Base-by-base conservation (phyloP, 164 flowering plant genomes). In the Cinnamomum chago region DNA sequence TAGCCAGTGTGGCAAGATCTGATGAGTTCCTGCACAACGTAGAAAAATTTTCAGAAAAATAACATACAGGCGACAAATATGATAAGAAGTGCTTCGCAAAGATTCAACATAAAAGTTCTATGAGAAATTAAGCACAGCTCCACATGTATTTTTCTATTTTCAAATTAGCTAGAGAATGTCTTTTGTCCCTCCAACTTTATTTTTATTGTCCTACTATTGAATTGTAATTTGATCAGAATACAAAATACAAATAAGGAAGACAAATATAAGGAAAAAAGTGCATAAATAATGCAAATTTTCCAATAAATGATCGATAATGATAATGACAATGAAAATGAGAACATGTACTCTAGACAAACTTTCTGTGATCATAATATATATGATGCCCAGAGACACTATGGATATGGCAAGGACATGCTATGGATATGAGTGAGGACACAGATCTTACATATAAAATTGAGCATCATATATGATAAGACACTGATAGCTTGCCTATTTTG, bases 1-100 rank as follows among this genome's bases (percentile, higher is more conserved):
- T 88, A 27, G 87, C 73, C 82, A 91, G 80, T 55, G 98, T 91
- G 77, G 98, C 83, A 17, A 94, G 82, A 76, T 92, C 92, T 51
- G 94, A 73, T 1, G 82, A 72, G 79, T 91, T 80, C 84, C 99
- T 96, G 92, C 68, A 83, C 65, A 0, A 22, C 35, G 76, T 14
- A 40, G 22, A 35, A 78, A 74, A 24, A 35, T 35, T 67, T 18
- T 22, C 17, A 2, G 12, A 58, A 28, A n/a, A 40, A 70, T 33
- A 52, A 33, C 50, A 50, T 62, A 64, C 64, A n/a, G 66, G 17
- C 18, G 22, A 17, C 18, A 55, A 27, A 11, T 10, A 55, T 3
- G n/a, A 35, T 33, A 40, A 65, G 33, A 3, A 13, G 20, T 27
- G 28, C 20, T 30, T 3, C 22, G 40, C 18, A 55, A 15, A 3